These are phyloP conservation scores for Monosporascus sp. DNA, from an alignment of 2,329 filamentous ascomycete genomes.

Conservation along the genomic window DNA sequence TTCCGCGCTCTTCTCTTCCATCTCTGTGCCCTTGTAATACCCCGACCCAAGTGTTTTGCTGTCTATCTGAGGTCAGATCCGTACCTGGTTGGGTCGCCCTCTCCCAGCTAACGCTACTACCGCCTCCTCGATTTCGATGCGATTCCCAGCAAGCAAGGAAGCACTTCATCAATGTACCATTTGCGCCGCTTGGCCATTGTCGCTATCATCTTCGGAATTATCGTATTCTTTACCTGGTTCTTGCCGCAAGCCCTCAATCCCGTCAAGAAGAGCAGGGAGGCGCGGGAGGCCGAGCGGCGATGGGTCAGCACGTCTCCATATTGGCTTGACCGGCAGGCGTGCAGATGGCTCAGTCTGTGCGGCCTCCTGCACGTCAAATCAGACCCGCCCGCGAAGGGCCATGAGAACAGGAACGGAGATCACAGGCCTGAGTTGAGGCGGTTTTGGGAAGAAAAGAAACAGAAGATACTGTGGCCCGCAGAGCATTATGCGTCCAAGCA, in stretches of 20 bases:
- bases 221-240: conserved; percentile 44
- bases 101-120: not conserved
- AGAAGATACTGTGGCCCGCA: conserved; percentile 20
- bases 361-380: conserved; percentile 67
- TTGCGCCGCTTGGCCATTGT: conserved; percentile 39
- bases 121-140: not conserved
- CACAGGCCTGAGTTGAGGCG: conserved; percentile 28
- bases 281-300: conserved; percentile 54
- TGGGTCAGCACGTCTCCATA: conserved; percentile 70
- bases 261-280: conserved; percentile 54
- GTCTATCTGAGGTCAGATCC: not conserved
- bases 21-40: not conserved
- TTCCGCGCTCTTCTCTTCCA: not conserved
- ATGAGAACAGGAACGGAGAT: conserved; percentile 20
- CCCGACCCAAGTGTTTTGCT: not conserved
- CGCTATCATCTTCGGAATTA: conserved; percentile 31
- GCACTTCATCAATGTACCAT: conserved; percentile 35
- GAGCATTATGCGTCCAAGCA: conserved; percentile 4
- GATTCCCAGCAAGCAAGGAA: not conserved
- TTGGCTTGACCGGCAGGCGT: conserved; percentile 70
- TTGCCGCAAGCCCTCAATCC: conserved; percentile 56
- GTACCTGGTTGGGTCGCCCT: not conserved
- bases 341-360: conserved; percentile 74
- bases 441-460: conserved; percentile 12
- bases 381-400: conserved; percentile 43